Evolutionary conservation across 495 filamentous ascomycete genomes (phyloP), one percentile per base, ranked within the genome.

Genomic region (Podospora australis): DNA sequence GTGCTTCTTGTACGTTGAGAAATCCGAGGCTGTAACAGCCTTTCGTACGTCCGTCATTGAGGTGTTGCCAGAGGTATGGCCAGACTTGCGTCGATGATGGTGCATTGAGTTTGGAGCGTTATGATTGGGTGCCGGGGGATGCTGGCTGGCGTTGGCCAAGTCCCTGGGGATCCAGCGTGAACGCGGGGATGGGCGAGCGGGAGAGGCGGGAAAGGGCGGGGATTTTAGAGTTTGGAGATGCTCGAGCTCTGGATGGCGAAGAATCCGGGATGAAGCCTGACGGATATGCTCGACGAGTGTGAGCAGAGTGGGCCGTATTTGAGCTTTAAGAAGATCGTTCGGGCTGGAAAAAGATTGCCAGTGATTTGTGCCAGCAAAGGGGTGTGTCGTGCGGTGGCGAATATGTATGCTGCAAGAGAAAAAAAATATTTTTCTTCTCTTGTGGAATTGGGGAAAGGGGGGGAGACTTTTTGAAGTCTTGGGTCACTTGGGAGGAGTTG

Each of bases 41-140:
- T 71, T 75, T 28, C 72, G 69, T 14, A 72, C 70, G 50, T 75
- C 72, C 20, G 71, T 74, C 54, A 65, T 67, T 34, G 72, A 74
- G 34, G 69, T 63, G 55, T 72, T 72, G 52, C 65, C 67, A 49
- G 70, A 69, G 56, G 44, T 59, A 60, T 72, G 70, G 19, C 72
- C 72, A 48, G 71, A 74, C 60, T 62, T 72, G 54, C 71, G 66
- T 53, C 72, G 70, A 48, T 62, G 64, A 56, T 74, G 71, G 60
- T 73, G 70, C 72, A 75, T 75, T 21, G 49, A 44, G 53, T 20
- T 41, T 16, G 30, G 14, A 20, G 19, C 41, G 13, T 9, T 53
- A 44, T 65, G 59, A 62, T 61, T 65, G 59, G 26, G 35, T 21
- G 36, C 38, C 50, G 41, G 49, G 11, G 21, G 19, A 44, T 43